Conservation (phyloP, 2,329 filamentous ascomycete genomes). For the Fusarium tjaetaba region DNA sequence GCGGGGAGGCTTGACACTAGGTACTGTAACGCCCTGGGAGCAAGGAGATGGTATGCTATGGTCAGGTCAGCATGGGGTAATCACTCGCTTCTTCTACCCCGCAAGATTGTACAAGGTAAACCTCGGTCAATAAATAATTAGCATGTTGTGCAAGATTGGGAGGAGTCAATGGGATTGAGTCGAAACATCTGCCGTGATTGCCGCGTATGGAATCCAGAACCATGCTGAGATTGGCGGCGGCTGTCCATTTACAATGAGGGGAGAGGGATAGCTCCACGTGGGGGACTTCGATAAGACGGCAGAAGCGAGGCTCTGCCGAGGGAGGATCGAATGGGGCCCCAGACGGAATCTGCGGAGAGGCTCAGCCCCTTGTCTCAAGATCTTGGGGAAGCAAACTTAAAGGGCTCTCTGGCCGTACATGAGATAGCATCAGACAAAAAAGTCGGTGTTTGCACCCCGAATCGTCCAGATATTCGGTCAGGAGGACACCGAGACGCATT, state of each 20-base stretch:
- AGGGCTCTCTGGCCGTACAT: neutral
- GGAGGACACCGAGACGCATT: neutral
- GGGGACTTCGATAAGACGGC: neutral
- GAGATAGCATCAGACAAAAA: neutral
- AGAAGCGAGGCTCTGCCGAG: neutral
- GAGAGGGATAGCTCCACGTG: neutral
- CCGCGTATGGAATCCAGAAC: neutral
- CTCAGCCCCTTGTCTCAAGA: neutral
- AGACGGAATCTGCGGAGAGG: neutral
- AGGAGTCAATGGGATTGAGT: neutral
- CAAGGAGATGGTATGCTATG: neutral
- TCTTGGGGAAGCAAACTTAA: neutral
- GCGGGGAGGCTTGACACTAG: neutral
- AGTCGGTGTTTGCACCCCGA: neutral
- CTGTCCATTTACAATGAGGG: neutral
- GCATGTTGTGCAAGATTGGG: neutral
- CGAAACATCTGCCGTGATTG: neutral
- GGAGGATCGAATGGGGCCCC: neutral
- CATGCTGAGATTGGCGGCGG: neutral
- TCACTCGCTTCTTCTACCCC: neutral
- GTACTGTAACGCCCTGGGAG: neutral
- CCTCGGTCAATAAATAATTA: neutral
- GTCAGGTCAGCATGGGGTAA: neutral
- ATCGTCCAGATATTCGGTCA: neutral
- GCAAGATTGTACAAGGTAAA: neutral